Evolutionary conservation across 192 early-diverging fungal species (phyloP).

Genomic region (Backusella morwellensis): DNA sequence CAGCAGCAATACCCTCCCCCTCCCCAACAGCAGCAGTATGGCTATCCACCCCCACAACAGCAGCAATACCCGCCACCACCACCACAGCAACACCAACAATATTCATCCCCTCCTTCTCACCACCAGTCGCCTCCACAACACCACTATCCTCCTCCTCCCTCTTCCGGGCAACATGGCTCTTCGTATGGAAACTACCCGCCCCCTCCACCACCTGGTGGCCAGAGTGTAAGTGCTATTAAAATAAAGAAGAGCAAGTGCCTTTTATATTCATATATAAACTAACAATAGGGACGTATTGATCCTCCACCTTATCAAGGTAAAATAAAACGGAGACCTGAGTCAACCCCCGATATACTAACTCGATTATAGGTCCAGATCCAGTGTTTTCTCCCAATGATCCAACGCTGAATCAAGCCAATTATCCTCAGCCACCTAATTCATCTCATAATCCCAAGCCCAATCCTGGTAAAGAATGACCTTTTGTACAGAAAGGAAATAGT

Average conservation of each 20-base stretch:
- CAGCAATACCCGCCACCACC: not conserved
- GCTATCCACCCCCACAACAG: not conserved
- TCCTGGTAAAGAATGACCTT: not conserved
- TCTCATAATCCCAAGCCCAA: conserved; percentile 19
- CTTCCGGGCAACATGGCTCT: not conserved
- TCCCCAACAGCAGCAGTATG: not conserved
- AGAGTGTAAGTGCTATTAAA: not conserved
- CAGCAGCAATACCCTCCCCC: not conserved
- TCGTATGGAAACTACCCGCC: not conserved
- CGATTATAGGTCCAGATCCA: conserved; percentile 17
- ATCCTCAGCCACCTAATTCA: conserved; percentile 30
- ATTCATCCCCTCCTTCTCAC: not conserved
- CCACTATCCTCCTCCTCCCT: not conserved
- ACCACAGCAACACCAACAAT: not conserved
- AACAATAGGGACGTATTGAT: not conserved
- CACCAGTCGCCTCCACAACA: not conserved
- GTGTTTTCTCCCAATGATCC: conserved; percentile 19
- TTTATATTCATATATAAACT: not conserved
- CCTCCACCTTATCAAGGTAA: conserved; percentile 24
- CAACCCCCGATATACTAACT: no score
- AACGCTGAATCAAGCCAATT: conserved; percentile 21
- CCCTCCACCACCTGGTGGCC: not conserved
- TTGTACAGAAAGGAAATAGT: not conserved
- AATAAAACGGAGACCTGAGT: not conserved
- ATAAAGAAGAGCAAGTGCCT: not conserved